Percentiles rank a stretch among this genome's conserved stretches.
These are phyloP conservation scores for Fagus crenata DNA, from an alignment of 306 rosid genomes.

Conservation along the genomic window DNA sequence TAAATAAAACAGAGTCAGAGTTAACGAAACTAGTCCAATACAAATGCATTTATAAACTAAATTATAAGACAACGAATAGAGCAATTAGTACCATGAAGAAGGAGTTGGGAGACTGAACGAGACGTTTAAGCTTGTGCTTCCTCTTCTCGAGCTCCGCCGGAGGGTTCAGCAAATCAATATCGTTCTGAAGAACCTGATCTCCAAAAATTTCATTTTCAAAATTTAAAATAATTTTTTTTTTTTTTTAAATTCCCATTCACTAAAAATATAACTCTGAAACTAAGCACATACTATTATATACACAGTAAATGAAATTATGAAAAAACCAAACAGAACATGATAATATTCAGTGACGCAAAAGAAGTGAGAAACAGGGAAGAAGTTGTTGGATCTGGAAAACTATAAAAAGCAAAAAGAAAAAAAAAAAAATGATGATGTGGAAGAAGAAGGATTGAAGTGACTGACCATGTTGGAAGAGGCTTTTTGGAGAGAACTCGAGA, in stretches of 20 bases:
- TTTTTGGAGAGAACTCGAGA: neutral
- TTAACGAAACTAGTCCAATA: too few relatives aligned
- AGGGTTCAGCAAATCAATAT: slow-evolving; percentile 52
- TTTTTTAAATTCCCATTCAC: too few relatives aligned
- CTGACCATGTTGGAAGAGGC: slow-evolving; percentile 33
- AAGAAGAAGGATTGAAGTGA: neutral
- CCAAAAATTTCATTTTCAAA: neutral
- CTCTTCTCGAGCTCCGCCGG: slow-evolving; percentile 52
- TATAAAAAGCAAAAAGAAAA: too few relatives aligned
- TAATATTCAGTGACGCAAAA: too few relatives aligned
- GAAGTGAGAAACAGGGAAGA: too few relatives aligned
- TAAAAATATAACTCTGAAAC: neutral
- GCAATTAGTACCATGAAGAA: slow-evolving; percentile 46
- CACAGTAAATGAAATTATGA: too few relatives aligned
- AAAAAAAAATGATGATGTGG: too few relatives aligned
- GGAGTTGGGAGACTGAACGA: slow-evolving; percentile 54
- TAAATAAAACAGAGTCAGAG: neutral
- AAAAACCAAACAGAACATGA: too few relatives aligned
- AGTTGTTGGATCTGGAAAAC: too few relatives aligned
- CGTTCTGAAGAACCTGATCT: slow-evolving; percentile 54
- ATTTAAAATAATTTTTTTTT: neutral
- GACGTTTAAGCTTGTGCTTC: slow-evolving; percentile 57
- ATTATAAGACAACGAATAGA: neutral
- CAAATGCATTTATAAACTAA: too few relatives aligned
- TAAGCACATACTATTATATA: too few relatives aligned